Evolutionary conservation across 78 protist species (phyloP).

Genomic region (Dictyostelium discoideum): dicty_2.7 NC_007091.3:3647501-3648000

Average conservation of each 20-base stretch:
- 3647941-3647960: slow-evolving; percentile 52
- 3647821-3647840: slow-evolving; percentile 64
- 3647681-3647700: neutral
- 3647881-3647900: slow-evolving; percentile 29
- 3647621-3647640: neutral
- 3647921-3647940: slow-evolving; percentile 53
- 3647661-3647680: slow-evolving; percentile 3
- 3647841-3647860: slow-evolving; percentile 51
- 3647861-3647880: slow-evolving; percentile 69
- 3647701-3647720: neutral
- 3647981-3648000: slow-evolving; percentile 44
- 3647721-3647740: slow-evolving; percentile 46
- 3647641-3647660: neutral
- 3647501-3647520: too few relatives aligned
- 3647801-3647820: slow-evolving; percentile 80
- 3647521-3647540: too few relatives aligned
- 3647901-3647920: slow-evolving; percentile 32
- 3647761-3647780: slow-evolving; percentile 49
- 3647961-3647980: slow-evolving; percentile 16
- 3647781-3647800: slow-evolving; percentile 65
- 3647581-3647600: neutral
- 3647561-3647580: too few relatives aligned
- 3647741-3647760: slow-evolving; percentile 50
- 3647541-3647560: too few relatives aligned
- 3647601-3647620: neutral